Evolutionary conservation across 2,329 filamentous ascomycete genomes (phyloP), one percentile per base, ranked within the genome.

Genomic region (Pseudogymnoascus sp.): DNA sequence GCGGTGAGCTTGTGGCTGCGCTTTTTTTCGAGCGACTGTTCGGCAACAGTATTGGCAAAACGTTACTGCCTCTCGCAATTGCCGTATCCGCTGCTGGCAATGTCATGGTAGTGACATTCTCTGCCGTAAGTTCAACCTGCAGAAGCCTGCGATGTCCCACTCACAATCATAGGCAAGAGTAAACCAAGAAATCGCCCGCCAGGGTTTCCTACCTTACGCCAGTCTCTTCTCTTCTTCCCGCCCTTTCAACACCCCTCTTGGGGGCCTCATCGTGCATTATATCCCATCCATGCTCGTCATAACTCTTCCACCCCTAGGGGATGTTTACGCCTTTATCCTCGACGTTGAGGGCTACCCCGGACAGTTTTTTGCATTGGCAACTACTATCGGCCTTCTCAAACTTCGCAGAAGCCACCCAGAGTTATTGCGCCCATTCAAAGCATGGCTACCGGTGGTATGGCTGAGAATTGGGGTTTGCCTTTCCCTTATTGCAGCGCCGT

Each of bases 231-330:
- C 69, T 9, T 71, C 68, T 1, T 66, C 66, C 1, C 61, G 65
- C 20, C 62, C 66, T 1, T 66, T 68, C 53, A 60, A 62, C 14
- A 62, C 62, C 35, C 73, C 73, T 1, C 57, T 67, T 6, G 70
- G 72, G 14, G 73, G 73, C n/a, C 70, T 83, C 14, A 76, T 79
- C 11, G 78, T 88, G 57, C 82, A 87, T 64, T 87, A 84, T 68
- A 75, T 85, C 25, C 83, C 84, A 15, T 87, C 84, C 1, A 78
- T 79, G 14, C 72, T 87, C 20, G 79, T 82, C 2, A 83, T 79
- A 18, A 73, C 80, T 0, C 75, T 80, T 1, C 78, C 76, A 3
- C 80, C 80, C 9, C 78, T 78, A 2, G 71, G 70, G 6, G 66
- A 68, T 36, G 66, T 69, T 8, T 69, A 69, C 28, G 65, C 65